Percentiles rank a stretch among this genome's conserved stretches.
These are phyloP conservation scores for Stevia rebaudiana DNA, from an alignment of 140 eudicot genomes.

Conservation along the genomic window DNA sequence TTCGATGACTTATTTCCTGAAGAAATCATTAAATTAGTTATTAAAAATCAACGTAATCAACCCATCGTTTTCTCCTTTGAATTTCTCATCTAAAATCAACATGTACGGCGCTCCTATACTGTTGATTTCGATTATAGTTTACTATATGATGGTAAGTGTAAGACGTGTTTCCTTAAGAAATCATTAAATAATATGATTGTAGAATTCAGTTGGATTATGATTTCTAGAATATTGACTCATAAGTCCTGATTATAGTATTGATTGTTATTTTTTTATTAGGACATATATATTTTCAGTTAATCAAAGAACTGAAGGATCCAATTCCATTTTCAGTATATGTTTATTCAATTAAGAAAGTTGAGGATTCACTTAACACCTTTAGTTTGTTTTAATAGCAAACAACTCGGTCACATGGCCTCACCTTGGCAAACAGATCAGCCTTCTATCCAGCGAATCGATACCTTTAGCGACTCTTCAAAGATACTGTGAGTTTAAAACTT, in stretches of 20 bases:
- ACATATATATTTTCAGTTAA: too few species aligned
- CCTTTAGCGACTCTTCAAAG: too few species aligned
- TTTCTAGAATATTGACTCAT: conserved; percentile 1
- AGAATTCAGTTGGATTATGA: conserved; percentile 7
- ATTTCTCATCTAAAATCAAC: neutral
- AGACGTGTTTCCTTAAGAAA: neutral
- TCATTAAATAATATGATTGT: neutral
- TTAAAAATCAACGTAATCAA: neutral
- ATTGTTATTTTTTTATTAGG: too few species aligned
- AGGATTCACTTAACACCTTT: too few species aligned
- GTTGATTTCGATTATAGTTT: neutral
- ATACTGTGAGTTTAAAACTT: too few species aligned
- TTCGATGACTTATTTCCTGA: neutral
- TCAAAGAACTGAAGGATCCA: too few species aligned
- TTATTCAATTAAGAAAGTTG: too few species aligned
- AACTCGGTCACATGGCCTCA: too few species aligned
- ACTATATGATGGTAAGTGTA: neutral
- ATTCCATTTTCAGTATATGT: too few species aligned
- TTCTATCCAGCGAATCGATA: too few species aligned
- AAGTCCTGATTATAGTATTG: neutral
- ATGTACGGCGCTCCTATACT: neutral
- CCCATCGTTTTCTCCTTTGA: conserved; percentile 1
- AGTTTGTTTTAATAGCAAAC: too few species aligned
- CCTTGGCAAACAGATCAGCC: too few species aligned
- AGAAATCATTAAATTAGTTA: neutral